Percentiles rank a stretch among this genome's conserved stretches.
Evolutionary conservation across 164 flowering plant species (phyloP).

Genomic region (Dillenia suffruticosa): DNA sequence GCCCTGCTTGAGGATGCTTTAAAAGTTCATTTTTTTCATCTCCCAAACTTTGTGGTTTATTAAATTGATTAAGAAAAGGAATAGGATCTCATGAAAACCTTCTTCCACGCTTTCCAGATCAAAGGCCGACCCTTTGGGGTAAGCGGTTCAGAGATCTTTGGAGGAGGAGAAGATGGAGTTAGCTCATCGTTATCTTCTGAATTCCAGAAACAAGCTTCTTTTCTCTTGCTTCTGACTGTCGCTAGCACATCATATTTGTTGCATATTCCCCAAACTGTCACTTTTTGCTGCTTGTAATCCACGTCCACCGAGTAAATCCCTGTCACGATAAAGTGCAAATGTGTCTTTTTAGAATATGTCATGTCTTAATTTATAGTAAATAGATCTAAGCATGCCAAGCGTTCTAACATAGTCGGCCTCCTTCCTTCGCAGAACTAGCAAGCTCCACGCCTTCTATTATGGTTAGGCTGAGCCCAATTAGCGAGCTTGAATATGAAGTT

Average conservation of each 20-base stretch:
- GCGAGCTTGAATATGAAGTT: too few relatives aligned
- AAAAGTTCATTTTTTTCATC: too few relatives aligned
- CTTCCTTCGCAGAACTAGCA: too few relatives aligned
- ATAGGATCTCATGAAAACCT: conserved; percentile 6
- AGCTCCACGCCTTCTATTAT: too few relatives aligned
- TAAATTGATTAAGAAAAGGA: too few relatives aligned
- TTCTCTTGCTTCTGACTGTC: conserved; percentile 58
- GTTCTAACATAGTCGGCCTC: too few relatives aligned
- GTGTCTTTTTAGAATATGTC: too few relatives aligned
- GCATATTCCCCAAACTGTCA: conserved; percentile 72
- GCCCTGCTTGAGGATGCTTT: too few relatives aligned
- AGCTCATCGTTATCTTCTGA: conserved; percentile 22
- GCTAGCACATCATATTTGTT: conserved; percentile 57
- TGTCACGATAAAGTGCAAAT: conserved; percentile 11
- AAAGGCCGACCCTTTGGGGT: conserved; percentile 26
- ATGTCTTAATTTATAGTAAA: neutral
- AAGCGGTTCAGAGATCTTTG: conserved; percentile 4
- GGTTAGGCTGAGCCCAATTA: too few relatives aligned
- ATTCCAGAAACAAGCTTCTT: conserved; percentile 67
- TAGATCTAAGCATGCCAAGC: neutral
- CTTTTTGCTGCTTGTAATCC: conserved; percentile 54
- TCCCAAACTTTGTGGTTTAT: too few relatives aligned
- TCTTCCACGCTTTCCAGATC: conserved; percentile 44
- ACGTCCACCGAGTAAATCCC: conserved; percentile 74
- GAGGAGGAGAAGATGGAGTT: conserved; percentile 4